phyloP scores from a whole-genome alignment of 2,329 filamentous ascomycete species.

The Fusarium pilosicola region DNA sequence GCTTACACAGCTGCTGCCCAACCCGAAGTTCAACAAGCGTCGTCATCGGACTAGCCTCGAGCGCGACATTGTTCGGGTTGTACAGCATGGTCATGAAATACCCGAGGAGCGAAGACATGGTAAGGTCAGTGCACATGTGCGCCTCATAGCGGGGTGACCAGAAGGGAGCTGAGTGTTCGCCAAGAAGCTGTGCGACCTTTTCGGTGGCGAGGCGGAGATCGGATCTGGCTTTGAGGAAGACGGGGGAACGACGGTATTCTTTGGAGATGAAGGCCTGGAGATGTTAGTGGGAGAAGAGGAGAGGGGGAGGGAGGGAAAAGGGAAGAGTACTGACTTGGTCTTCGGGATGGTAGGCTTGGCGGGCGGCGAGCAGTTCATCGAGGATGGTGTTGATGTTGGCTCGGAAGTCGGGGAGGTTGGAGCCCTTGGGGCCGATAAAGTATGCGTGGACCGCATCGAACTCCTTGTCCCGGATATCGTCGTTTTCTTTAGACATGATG shows the following conservation, averaged over 20 bases:
- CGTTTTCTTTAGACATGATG: conserved; percentile 1
- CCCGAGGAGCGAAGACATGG: conserved; percentile 55
- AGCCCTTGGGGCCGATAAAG: conserved; percentile 56
- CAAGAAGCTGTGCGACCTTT: conserved; percentile 51
- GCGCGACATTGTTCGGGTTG: conserved; percentile 60
- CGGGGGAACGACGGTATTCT: conserved; percentile 47
- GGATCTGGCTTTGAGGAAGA: conserved; percentile 48
- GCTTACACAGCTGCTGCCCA: conserved; percentile 56
- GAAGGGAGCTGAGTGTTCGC: conserved; percentile 56
- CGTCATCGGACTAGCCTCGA: conserved; percentile 58
- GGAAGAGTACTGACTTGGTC: conserved; percentile 47
- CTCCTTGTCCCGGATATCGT: conserved; percentile 20
- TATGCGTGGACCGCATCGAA: conserved; percentile 47
- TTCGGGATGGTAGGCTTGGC: conserved; percentile 49
- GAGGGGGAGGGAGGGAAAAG: fast-evolving
- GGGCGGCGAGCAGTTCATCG: conserved; percentile 48
- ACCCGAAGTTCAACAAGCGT: conserved; percentile 57
- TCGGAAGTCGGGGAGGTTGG: conserved; percentile 54
- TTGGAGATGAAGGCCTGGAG: conserved; percentile 49
- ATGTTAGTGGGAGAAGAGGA: background rate
- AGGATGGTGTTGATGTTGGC: conserved; percentile 53
- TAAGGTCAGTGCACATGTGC: conserved; percentile 58
- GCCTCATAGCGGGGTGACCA: conserved; percentile 59
- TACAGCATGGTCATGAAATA: conserved; percentile 62
- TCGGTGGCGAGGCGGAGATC: conserved; percentile 50